Evolutionary conservation across 345 rosid species (phyloP), one percentile per base, ranked within the genome.

Genomic region (Clarkia xantiana): DNA sequence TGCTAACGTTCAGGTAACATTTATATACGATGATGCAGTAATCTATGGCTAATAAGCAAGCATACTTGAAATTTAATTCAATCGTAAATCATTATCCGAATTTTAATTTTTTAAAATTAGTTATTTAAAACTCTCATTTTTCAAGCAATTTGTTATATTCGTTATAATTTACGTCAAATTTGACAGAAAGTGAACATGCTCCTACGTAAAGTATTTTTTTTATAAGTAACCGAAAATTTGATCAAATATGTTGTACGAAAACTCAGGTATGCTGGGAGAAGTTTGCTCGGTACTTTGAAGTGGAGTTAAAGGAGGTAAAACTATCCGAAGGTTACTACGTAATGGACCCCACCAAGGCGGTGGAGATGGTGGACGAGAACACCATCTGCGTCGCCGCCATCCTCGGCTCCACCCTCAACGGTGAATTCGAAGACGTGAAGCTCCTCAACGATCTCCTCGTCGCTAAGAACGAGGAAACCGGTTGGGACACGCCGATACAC

Each of bases 401-500:
- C 34, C 66, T 70, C 3, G 79, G 79, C 11, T 74, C 79, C 14
- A 74, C 79, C 9, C 68, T 74, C 22, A 74, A 67, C 11, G 79
- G 79, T n/a, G 79, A 74, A 59, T 74, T 70, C 55, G 79, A 74
- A 60, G 75, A 74, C 40, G 76, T 74, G 34, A 74, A 74, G 64
- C 71, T 51, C 47, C 50, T 74, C 57, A 74, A 70, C 29, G 71
- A 70, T 54, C 65, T 70, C 29, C 18, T 74, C 62, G 17, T 11
- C 0, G 51, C 53, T 23, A 74, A 67, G 66, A 74, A 74, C 53
- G 56, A 53, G 47, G 38, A 53, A 41, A 74, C 73, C 60, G 70
- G 79, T 2, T 76, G 82, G 82, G 76, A 73, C n/a, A 76, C 78
- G 22, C 74, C 82, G 18, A 73, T 76, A 12, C 82, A 76, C 41